Evolutionary conservation across 768 basidiomycete species (phyloP).

Genomic region (Calocybe indica): DNA sequence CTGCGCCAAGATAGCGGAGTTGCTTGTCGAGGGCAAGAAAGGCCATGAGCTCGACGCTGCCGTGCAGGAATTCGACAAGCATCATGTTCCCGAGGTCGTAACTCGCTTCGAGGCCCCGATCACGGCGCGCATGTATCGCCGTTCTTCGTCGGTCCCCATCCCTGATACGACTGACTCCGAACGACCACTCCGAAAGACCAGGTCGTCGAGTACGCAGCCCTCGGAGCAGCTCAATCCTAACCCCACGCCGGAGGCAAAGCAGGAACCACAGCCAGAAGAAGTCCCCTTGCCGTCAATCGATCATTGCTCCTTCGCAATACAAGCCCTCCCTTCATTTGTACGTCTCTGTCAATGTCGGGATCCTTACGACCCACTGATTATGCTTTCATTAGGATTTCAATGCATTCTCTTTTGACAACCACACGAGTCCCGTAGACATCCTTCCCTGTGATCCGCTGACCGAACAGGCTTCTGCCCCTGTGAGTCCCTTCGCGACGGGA

Average conservation of each 20-base stretch:
- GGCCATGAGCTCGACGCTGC: constrained; percentile 52
- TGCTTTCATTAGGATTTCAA: constrained; percentile 31
- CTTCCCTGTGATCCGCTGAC: constrained; percentile 19
- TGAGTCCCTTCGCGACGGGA: constrained; percentile 12
- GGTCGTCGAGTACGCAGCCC: constrained; percentile 35
- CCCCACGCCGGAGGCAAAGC: constrained; percentile 9
- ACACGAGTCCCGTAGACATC: too few relatives aligned
- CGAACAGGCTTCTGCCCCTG: constrained; percentile 18
- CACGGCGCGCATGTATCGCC: constrained; percentile 63
- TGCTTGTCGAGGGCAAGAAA: constrained; percentile 50
- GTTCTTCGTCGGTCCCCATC: constrained; percentile 59
- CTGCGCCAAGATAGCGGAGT: constrained; percentile 61
- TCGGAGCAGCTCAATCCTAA: constrained; percentile 16
- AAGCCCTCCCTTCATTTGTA: constrained; percentile 45
- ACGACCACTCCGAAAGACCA: constrained; percentile 14
- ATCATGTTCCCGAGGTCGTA: constrained; percentile 52
- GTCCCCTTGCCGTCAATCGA: constrained; percentile 28
- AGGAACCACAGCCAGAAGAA: constrained; percentile 18
- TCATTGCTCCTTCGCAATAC: constrained; percentile 22
- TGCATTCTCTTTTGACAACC: constrained; percentile 40
- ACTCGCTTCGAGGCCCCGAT: constrained; percentile 72
- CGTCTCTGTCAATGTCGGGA: constrained; percentile 20
- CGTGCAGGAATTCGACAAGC: constrained; percentile 48
- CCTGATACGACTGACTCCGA: constrained; percentile 23
- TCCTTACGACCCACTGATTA: constrained; percentile 1